Conservation (phyloP, 2,329 filamentous ascomycete genomes). For the Aureobasidium mangrovei region DNA sequence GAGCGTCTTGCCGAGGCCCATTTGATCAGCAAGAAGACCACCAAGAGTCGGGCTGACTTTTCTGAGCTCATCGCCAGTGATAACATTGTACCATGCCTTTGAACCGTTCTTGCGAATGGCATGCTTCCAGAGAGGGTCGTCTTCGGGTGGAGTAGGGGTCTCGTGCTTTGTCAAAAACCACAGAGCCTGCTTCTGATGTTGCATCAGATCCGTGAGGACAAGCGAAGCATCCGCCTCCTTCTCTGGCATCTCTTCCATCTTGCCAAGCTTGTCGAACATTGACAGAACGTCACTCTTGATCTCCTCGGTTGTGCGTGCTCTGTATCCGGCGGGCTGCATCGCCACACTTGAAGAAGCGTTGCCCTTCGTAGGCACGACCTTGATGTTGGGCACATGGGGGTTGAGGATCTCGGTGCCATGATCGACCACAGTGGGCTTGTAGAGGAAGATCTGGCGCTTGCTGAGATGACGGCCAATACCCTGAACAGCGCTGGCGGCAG, state of each 20-base stretch:
- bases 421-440: conserved; percentile 54
- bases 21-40: conserved; percentile 43
- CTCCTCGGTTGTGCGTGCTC: conserved; percentile 67
- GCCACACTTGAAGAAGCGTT: background rate
- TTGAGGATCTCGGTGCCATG: conserved; percentile 65
- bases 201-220: conserved; percentile 58
- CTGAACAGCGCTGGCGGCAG: conserved; percentile 56
- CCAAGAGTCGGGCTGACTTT: conserved; percentile 33
- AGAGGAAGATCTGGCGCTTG: conserved; percentile 58
- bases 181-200: conserved; percentile 84
- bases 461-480: conserved; percentile 60
- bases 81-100: conserved; percentile 68
- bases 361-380: conserved; percentile 15
- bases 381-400: conserved; percentile 52
- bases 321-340: conserved; percentile 20
- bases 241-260: conserved; percentile 65
- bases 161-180: conserved; percentile 80
- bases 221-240: conserved; percentile 57
- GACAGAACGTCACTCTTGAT: conserved; percentile 74
- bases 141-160: conserved; percentile 34
- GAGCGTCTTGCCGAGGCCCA: conserved; percentile 49
- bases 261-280: conserved; percentile 78
- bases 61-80: conserved; percentile 57
- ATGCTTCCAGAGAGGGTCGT: conserved; percentile 59
- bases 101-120: conserved; percentile 49